phyloP scores from a whole-genome alignment of 176 grass and related monocot genomes.

The Pharus latifolius region DNA sequence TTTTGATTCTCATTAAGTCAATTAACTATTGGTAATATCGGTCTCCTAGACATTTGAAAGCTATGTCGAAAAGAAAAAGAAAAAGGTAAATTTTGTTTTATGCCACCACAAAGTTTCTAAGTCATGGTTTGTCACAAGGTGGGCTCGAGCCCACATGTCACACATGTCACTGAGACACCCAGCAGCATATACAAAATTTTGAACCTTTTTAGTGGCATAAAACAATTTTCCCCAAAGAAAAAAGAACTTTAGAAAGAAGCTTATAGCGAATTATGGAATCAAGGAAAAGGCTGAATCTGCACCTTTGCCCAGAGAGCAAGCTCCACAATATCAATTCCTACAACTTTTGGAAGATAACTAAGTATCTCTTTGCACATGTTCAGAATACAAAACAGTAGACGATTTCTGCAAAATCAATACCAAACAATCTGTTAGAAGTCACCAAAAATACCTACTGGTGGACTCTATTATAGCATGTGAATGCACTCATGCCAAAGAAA shows the following conservation, averaged over 20 bases:
- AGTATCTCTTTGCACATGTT: constrained; percentile 96
- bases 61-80: neutral
- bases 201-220: no score
- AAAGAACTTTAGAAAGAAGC: neutral
- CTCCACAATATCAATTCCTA: constrained; percentile 95
- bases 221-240: no score
- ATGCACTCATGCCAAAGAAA: constrained; percentile 3
- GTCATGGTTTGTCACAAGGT: no score
- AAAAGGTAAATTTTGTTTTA: no score
- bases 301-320: constrained; percentile 99
- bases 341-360: constrained; percentile 75
- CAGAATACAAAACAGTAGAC: constrained; percentile 88
- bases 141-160: no score
- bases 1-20: neutral
- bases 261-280: no score
- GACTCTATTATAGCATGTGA: constrained; percentile 2
- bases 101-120: no score
- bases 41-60: neutral
- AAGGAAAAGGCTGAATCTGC: neutral
- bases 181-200: no score
- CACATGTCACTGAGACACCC: no score
- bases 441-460: neutral
- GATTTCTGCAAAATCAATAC: constrained; percentile 62
- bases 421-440: neutral
- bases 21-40: neutral